Conservation (phyloP, 2,329 filamentous ascomycete genomes). For the Tolypocladium sp. region DNA sequence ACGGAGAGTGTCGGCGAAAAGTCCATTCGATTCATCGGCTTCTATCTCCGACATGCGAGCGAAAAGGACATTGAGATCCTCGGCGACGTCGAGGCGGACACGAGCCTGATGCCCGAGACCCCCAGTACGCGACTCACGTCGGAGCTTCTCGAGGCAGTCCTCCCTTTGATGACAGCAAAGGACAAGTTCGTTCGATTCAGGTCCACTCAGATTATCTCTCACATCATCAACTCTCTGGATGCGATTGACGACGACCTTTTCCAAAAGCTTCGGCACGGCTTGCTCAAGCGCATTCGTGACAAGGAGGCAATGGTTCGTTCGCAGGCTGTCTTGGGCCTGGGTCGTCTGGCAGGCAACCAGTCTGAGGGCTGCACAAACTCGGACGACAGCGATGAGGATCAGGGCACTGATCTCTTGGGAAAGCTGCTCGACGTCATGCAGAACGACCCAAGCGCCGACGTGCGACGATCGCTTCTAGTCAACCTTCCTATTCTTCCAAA, state of each 20-base stretch:
- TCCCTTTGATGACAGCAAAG: slow-evolving; percentile 74
- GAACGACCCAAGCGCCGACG: slow-evolving; percentile 90
- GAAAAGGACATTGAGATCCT: slow-evolving; percentile 63
- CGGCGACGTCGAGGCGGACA: slow-evolving; percentile 56
- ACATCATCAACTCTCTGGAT: slow-evolving; percentile 87
- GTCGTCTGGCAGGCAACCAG: slow-evolving; percentile 70
- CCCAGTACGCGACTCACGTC: slow-evolving; percentile 73
- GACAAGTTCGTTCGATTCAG: slow-evolving; percentile 90
- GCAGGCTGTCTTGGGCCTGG: slow-evolving; percentile 86
- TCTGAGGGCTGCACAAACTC: slow-evolving; percentile 61
- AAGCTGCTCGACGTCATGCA: slow-evolving; percentile 83
- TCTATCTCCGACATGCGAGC: slow-evolving; percentile 68
- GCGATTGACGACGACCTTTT: slow-evolving; percentile 90
- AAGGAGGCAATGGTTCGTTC: slow-evolving; percentile 89
- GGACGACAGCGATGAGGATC: slow-evolving; percentile 57
- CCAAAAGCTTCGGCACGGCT: slow-evolving; percentile 65
- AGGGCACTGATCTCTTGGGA: slow-evolving; percentile 61
- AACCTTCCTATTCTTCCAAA: slow-evolving; percentile 81
- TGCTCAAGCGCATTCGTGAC: slow-evolving; percentile 81
- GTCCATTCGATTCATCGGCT: slow-evolving; percentile 75
- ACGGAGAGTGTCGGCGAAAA: slow-evolving; percentile 82
- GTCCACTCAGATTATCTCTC: slow-evolving; percentile 79
- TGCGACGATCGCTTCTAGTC: slow-evolving; percentile 75
- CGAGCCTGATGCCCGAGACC: slow-evolving; percentile 67
- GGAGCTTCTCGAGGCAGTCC: slow-evolving; percentile 61